Evolutionary conservation across 1,284 basidiomycete genomes (phyloP), one percentile per base, ranked within the genome.

Genomic region (Marasmius tenuissimus): DNA sequence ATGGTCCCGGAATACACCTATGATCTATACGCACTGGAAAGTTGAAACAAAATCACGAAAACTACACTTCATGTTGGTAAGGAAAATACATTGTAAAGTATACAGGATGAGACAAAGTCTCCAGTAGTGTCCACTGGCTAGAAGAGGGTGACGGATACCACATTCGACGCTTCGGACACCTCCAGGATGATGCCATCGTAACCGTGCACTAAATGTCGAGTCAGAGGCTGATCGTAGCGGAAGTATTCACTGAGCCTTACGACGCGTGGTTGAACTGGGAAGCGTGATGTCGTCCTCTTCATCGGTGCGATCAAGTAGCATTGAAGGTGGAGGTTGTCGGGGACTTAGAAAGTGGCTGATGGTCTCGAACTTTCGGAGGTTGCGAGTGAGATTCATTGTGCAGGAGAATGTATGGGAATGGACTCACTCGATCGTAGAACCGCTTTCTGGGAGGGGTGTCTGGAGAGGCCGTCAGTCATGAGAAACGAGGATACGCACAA

Each of bases 131-230:
- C 34, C 22, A 47, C 33, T 47, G 16, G 10, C 83, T 71, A 91
- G 73, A 91, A 91, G 51, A 93, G 71, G 68, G 81, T 88, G n/a
- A 92, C 84, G 20, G 87, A 79, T 18, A 88, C 83, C 22, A 93
- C 87, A 68, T 91, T 91, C 1, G 89, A 92, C 18, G 86, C 83
- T 65, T 89, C 87, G 16, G 90, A 87, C 34, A 92, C 91, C 69
- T 95, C 92, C 39, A 94, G 75, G 47, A 95, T 86, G 53, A 94
- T 82, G 7, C 94, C 93, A 61, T 93, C 87, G 66, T 93, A 93
- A 18, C 92, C 93, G 59, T 92, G 79, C 35, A 95, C 90, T 91
- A 64, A 11, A 34, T 27, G 57, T 33, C 40, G 37, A 64, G 50
- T 71, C 57, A 71, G 57, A 58, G 69, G 67, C 6, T 63, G 55